Percentiles rank a stretch among this genome's conserved stretches.
These are phyloP conservation scores for Lenwebbia sp. DNA, from an alignment of 345 rosid genomes.

Conservation along the genomic window DNA sequence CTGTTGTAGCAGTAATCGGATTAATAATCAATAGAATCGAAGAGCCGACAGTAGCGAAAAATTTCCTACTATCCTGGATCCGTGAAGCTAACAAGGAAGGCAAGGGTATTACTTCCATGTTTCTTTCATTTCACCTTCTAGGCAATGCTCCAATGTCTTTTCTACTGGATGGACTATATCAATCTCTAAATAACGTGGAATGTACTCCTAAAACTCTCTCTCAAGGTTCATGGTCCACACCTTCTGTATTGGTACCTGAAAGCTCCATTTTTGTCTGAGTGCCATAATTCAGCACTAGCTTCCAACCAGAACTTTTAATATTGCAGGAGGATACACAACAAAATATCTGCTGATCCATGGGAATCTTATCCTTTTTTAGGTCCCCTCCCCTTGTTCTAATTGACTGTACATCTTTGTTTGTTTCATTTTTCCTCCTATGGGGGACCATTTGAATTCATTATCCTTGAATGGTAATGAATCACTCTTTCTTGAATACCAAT, in stretches of 20 bases:
- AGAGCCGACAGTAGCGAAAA: neutral
- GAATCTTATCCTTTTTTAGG: neutral
- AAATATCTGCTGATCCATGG: neutral
- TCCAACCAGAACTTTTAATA: neutral
- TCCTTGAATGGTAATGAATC: neutral
- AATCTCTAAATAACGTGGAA: neutral
- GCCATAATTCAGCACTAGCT: neutral
- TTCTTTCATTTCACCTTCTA: neutral
- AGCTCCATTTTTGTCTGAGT: neutral
- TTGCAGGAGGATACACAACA: neutral
- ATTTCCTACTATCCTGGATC: neutral
- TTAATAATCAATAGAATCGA: neutral
- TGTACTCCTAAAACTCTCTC: neutral
- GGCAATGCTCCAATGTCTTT: neutral
- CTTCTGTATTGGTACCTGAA: neutral
- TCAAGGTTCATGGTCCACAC: neutral
- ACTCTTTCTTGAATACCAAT: neutral
- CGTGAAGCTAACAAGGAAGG: neutral
- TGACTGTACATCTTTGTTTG: neutral
- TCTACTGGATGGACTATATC: neutral
- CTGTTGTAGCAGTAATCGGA: neutral
- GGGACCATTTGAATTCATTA: neutral
- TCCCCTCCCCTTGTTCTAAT: neutral
- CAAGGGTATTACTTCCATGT: neutral
- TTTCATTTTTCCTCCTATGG: neutral